phyloP scores from a whole-genome alignment of 768 basidiomycete genomes.

The Macrolepiota fuliginosa region DNA sequence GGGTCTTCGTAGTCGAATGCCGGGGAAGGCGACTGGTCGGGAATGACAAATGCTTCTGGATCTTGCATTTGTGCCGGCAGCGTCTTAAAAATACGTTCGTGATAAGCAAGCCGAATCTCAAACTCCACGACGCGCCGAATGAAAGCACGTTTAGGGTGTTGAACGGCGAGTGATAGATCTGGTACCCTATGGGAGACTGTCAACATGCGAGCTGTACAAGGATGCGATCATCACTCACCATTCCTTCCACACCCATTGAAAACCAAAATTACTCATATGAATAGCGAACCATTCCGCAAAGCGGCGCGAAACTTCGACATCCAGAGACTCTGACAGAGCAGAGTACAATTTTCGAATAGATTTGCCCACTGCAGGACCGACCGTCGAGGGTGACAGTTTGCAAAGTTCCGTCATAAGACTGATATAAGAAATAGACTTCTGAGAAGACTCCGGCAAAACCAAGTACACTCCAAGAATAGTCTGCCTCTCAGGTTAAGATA shows the following conservation, averaged over 20 bases:
- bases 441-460: conserved; percentile 71
- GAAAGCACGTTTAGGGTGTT: conserved; percentile 88
- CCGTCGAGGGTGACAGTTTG: conserved; percentile 87
- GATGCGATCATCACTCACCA: conserved; percentile 55
- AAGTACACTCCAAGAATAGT: conserved; percentile 73
- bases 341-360: conserved; percentile 86
- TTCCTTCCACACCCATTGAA: conserved; percentile 99
- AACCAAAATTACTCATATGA: conserved; percentile 97
- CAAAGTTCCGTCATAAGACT: conserved; percentile 90
- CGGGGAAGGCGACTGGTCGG: conserved; percentile 72
- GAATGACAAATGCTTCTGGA: conserved; percentile 59
- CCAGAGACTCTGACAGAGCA: conserved; percentile 79
- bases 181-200: conserved; percentile 59
- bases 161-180: conserved; percentile 67
- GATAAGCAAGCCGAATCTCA: conserved; percentile 89
- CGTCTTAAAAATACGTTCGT: conserved; percentile 87
- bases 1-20: conserved; percentile 83
- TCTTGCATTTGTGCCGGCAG: conserved; percentile 80
- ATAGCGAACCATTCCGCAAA: conserved; percentile 95
- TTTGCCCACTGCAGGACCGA: conserved; percentile 96
- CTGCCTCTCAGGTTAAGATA: conserved; percentile 31
- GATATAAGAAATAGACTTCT: conserved; percentile 83
- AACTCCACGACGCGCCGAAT: conserved; percentile 84
- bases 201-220: neutral
- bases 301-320: conserved; percentile 76